Base-by-base conservation (phyloP, 2,329 filamentous ascomycete species). In the Clonostachys byssicola region DNA sequence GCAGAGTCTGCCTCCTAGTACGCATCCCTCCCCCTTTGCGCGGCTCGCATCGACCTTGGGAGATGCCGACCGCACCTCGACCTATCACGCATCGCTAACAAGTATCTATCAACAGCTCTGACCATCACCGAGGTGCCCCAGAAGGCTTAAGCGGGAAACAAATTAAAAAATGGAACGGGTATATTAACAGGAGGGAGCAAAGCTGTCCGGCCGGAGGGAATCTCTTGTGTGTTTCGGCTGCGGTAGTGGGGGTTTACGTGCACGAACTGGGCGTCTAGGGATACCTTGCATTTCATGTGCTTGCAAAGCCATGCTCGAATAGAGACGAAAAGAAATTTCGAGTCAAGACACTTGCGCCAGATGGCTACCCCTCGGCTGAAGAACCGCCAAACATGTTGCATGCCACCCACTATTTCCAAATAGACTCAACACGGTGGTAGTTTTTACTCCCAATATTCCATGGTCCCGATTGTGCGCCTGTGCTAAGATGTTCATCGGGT, bases 1-100 rank as follows among this genome's bases (percentile, higher is more conserved):
- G 91, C 92, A 97, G 85, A 91, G 85, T 73, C 83, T 99, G 58
- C 95, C 94, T 67, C 95, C 94, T 65, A 89, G 94, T 99, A 92
- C 66, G 90, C 78, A 51, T 42, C 41, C 34, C 39, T 45, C 47
- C 41, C 34, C 36, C 34, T 20, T 40, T 42, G 34, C 36, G 45
- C 49, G 45, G 45, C 42, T 38, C 46, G 30, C 36, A 40, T 12
- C 34, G 34, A 33, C 45, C 47, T 42, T 34, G 16, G 16, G 10
- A n/a, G 30, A 12, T 5, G 16, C 23, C 23, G n/a, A 3, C n/a
- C 14, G n/a, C 17, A 23, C 9, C 30, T 12, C 38, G 30, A 23
- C 40, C 17, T 5, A 17, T 5, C 3, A 30, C 36, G 40, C 16
- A 42, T 23, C 40, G 18, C 45, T 18, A 36, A 5, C 12, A 8